Evolutionary conservation across 345 rosid genomes (phyloP).

Genomic region (Ailanthus altissimus): DNA sequence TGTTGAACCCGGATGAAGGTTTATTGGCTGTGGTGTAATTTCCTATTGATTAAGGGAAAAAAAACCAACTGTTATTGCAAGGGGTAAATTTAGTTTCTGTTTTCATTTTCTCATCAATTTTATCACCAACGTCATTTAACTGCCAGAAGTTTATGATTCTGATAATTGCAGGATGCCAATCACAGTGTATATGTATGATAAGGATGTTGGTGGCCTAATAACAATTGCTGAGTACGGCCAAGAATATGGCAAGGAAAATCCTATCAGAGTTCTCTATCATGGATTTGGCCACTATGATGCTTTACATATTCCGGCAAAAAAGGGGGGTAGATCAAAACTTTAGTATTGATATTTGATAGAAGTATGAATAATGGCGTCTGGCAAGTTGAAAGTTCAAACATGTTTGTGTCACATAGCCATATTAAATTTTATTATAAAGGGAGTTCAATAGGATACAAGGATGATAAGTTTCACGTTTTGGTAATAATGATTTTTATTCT

Average conservation of each 20-base stretch:
- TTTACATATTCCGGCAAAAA: conserved; percentile 49
- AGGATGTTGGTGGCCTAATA: conserved; percentile 73
- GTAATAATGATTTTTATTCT: not conserved
- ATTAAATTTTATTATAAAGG: not conserved
- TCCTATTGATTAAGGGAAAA: not conserved
- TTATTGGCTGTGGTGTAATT: not conserved
- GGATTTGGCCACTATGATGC: conserved; percentile 96
- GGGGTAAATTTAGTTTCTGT: not conserved
- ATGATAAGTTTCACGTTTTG: not conserved
- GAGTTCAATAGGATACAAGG: not conserved
- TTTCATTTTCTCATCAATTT: not conserved
- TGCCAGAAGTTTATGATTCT: conserved; percentile 6
- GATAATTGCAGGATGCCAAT: conserved; percentile 78
- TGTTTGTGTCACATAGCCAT: not conserved
- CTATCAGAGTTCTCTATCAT: conserved; percentile 75
- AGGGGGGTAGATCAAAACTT: conserved; percentile 44
- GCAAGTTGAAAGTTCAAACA: not conserved
- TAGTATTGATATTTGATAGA: conserved; percentile 18
- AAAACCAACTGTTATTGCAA: not conserved
- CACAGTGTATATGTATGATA: conserved; percentile 75
- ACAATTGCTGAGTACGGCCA: conserved; percentile 87
- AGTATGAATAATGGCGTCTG: not conserved
- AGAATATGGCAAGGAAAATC: conserved; percentile 79
- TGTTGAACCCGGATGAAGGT: not conserved
- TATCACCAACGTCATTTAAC: not conserved